Evolutionary conservation across 306 rosid genomes (phyloP).

Genomic region (Cucumis melo): DNA sequence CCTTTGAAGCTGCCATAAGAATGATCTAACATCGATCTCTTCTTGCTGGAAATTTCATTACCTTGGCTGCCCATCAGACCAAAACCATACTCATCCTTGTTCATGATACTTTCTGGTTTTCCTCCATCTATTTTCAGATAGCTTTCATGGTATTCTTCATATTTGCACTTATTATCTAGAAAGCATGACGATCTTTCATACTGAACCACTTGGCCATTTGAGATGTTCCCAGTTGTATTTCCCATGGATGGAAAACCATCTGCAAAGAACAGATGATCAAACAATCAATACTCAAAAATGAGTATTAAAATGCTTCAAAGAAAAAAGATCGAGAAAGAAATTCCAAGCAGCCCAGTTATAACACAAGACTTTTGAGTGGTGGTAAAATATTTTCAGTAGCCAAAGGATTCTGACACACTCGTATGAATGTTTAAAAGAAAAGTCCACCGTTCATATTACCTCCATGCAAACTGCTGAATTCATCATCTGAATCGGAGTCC

Average conservation of each 20-base stretch:
- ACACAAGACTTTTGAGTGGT: neutral
- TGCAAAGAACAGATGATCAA: constrained; percentile 8
- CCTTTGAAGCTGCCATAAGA: constrained; percentile 54
- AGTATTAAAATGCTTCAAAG: neutral
- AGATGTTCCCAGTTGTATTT: constrained; percentile 33
- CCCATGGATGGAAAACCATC: constrained; percentile 52
- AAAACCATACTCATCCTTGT: constrained; percentile 26
- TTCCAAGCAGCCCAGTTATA: neutral
- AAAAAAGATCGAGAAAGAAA: neutral
- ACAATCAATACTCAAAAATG: neutral
- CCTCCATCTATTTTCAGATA: constrained; percentile 58
- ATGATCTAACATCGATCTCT: constrained; percentile 22
- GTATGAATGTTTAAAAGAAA: neutral
- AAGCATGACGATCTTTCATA: constrained; percentile 64
- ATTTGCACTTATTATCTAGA: constrained; percentile 39
- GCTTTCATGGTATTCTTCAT: constrained; percentile 63
- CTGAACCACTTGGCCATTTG: constrained; percentile 62
- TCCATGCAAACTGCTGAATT: constrained; percentile 59
- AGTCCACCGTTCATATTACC: constrained; percentile 24
- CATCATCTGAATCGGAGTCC: constrained; percentile 90
- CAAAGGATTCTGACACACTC: neutral
- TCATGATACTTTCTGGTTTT: constrained; percentile 20
- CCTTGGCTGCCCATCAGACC: constrained; percentile 14
- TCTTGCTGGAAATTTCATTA: constrained; percentile 21
- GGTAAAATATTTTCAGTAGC: neutral